Base-by-base conservation (phyloP, 495 filamentous ascomycete genomes). In the Trypethelium eluteriae region DNA sequence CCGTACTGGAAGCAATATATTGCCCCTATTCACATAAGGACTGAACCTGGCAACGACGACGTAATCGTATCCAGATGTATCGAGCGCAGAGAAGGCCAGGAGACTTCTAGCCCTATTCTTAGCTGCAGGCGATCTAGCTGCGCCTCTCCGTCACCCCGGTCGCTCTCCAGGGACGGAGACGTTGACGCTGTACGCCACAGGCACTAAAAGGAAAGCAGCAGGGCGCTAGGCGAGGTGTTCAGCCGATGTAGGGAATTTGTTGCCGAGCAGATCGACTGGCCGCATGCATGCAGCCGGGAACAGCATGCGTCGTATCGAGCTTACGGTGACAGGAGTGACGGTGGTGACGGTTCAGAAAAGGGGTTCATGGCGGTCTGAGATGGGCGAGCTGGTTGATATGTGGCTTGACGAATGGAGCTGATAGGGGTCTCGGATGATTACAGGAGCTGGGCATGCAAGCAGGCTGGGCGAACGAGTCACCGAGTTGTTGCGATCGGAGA, bases 61-160 rank as follows among this genome's bases (percentile, higher is more conserved):
- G 53, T 59, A 11, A 59, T 59, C 25, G 32, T 3, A 34, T 59
- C 25, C 36, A 10, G 5, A 59, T 59, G 6, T 6, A 59, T 7
- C 3, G 53, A 34, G 53, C 36, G 25, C 10, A 10, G 53, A 59
- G 53, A 59, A 36, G 32, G 6, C 11, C 36, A 14, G 6, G 53
- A 59, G 36, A 14, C 25, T 59, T 59, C 53, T 59, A 36, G 53
- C 53, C 25, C 53, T 59, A 59, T 59, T 35, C 34, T 59, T 59
- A 59, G 53, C 53, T 59, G 53, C 53, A 59, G 53, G 53, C 53
- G 53, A 59, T 59, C 53, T 59, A 18, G 53, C 53, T 59, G 53
- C 53, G 53, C 53, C 53, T 36, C 53, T 59, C 32, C 18, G 53
- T 4, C 18, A 34, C 32, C 32, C 18, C 7, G 53, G 18, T 36